Base-by-base conservation (phyloP, 176 grass and related monocot genomes). In the Carex scoparia region DNA sequence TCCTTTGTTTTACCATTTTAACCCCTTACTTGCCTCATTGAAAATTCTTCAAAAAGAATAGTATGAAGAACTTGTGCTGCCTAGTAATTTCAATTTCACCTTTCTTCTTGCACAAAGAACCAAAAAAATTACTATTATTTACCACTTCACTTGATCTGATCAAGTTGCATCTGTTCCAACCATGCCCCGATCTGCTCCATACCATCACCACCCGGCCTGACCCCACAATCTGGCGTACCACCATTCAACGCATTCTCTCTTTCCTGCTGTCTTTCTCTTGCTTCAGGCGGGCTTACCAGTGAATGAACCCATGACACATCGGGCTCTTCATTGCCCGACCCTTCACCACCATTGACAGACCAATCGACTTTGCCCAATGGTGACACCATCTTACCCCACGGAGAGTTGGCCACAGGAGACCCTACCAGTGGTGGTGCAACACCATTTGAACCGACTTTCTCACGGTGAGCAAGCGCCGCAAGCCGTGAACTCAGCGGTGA, bases 251-350 rank as follows among this genome's bases (percentile, higher is more conserved):
- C 55, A 57, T 69, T 80, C 73, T 83, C 67, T 51, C 65, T 60
- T 18, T 84, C 86, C 16, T 65, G 84, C 55, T 65, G 84, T 46
- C 69, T 89, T 58, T 84, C 69, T 64, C 80, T 96, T 18, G 65
- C 44, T 57, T 89, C 86, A 0, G 84, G 62, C 59, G 86, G 81
- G 28, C 79, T 97, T 72, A 92, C 89, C 19, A 89, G 84, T 19
- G 91, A 89, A 72, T 91, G 93, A 16, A 92, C 88, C 96, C 93
- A 99, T 4, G 96, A 92, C 0, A 94, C n/a, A 88, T 99, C 91
- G 7, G 93, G 90, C 19, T 91, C 96, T 28, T 88, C 90, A 27
- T 86, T 79, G 35, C 71, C 84, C 40, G 77, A 31, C 37, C 83
- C 38, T 5, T 40, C 88, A 2, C 92, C 91, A 7, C 86, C 69